phyloP scores from a whole-genome alignment of 169 alveolate genomes.

The Cyclospora cayetanensis region DNA sequence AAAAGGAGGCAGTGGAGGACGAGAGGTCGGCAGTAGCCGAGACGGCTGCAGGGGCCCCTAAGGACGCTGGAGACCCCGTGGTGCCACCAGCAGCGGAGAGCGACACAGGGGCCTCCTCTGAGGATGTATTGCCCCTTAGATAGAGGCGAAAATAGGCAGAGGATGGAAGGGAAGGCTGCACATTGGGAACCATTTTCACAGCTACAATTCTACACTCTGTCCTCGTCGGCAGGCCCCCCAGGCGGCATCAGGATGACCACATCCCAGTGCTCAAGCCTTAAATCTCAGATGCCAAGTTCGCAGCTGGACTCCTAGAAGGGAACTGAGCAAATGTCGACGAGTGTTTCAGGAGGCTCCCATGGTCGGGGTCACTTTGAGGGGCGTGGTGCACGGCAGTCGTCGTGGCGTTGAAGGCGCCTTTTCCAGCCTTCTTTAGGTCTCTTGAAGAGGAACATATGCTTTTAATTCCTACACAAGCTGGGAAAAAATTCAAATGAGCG shows the following conservation, averaged over 20 bases:
- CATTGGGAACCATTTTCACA: neutral
- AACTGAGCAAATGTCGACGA: neutral
- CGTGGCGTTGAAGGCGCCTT: neutral
- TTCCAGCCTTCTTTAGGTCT: neutral
- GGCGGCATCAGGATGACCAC: neutral
- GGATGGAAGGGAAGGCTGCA: neutral
- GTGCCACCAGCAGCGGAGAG: neutral
- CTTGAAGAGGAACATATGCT: neutral
- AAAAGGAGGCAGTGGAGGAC: neutral
- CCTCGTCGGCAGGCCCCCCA: neutral
- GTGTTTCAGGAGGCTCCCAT: neutral
- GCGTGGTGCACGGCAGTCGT: no score
- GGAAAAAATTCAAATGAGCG: neutral
- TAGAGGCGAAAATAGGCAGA: neutral
- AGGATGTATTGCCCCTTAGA: neutral
- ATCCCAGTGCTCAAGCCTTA: neutral
- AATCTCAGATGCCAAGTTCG: neutral
- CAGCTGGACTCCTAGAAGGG: neutral
- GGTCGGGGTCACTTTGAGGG: no score
- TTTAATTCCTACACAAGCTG: neutral
- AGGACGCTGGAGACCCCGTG: neutral
- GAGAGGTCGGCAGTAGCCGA: neutral
- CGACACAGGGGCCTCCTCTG: neutral
- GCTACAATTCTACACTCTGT: neutral
- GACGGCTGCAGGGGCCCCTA: neutral